Evolutionary conservation across 352 stramenopile genomes (phyloP).

Genomic region (Phytophthora agathidicida): DNA sequence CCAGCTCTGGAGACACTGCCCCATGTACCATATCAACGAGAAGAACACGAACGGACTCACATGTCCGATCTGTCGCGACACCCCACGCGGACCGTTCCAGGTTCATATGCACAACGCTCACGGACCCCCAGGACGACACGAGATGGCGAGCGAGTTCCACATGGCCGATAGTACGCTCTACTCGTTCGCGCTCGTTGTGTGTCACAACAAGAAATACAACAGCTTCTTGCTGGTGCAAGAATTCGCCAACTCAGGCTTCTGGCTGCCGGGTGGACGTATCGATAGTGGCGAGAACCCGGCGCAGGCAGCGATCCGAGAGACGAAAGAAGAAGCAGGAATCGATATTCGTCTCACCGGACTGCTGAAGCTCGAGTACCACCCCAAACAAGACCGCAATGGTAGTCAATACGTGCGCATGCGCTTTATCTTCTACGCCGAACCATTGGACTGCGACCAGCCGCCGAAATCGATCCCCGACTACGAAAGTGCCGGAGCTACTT

Average conservation of each 20-base stretch:
- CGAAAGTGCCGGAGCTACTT: conserved; percentile 82
- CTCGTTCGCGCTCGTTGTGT: conserved; percentile 86
- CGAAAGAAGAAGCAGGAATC: conserved; percentile 87
- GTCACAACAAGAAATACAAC: conserved; percentile 84
- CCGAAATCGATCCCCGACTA: conserved; percentile 91
- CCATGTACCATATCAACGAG: conserved; percentile 89
- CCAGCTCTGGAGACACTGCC: conserved; percentile 84
- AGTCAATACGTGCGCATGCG: conserved; percentile 86
- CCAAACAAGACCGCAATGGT: conserved; percentile 72
- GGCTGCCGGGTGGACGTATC: conserved; percentile 78
- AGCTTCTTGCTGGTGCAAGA: conserved; percentile 87
- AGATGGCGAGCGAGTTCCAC: conserved; percentile 85
- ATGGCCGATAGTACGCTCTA: conserved; percentile 79
- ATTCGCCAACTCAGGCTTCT: conserved; percentile 88
- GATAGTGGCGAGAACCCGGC: conserved; percentile 80
- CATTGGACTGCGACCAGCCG: conserved; percentile 73
- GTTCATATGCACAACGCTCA: conserved; percentile 89
- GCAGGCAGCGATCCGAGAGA: conserved; percentile 83
- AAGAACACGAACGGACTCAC: conserved; percentile 71
- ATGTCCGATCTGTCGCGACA: conserved; percentile 79
- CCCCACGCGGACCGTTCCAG: conserved; percentile 73
- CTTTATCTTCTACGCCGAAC: conserved; percentile 86
- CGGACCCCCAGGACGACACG: conserved; percentile 71
- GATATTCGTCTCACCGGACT: conserved; percentile 80
- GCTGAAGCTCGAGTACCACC: conserved; percentile 88